Base-by-base conservation (phyloP, 2,329 filamentous ascomycete genomes). In the Sporothrix euskadiensis region DNA sequence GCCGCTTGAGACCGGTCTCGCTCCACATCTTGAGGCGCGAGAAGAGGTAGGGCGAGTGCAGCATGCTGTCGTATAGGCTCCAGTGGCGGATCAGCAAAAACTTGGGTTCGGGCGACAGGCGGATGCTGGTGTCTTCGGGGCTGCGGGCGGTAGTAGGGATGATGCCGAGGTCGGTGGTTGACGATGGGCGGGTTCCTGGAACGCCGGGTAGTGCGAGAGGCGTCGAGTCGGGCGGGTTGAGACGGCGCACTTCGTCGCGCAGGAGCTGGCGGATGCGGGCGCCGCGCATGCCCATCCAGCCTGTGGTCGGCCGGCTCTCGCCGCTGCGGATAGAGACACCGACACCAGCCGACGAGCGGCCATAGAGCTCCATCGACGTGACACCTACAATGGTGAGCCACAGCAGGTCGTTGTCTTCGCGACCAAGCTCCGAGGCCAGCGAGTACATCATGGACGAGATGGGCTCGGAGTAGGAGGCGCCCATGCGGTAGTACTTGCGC, bases 1-100 rank as follows among this genome's bases (percentile, higher is more conserved):
- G 85, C 70, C 95, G 89, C 81, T 97, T 97, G 71, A 93, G 88
- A 3, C 96, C 96, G 69, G 88, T 88, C 75, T 98, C 96, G 74
- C 91, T 97, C 95, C 96, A 99, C 65, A 97, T 94, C 81, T 97
- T 95, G 63, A 99, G 87, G 44, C 94, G 89, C 3, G 95, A 93
- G 74, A 97, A 95, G 4, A 99, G 88, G 79, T 98, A 98, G 0
- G 95, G 94, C 0, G 94, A 98, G 81, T 99, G 96, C 14, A 98
- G 87, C 96, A 99, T 98, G 81, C 94, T 97, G 79, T 99, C 96
- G 81, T 98, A 98, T 16, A 99, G 85, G 77, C 94, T 97, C 96
- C 96, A 99, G 81, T 99, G 96, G 47, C 96, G 88, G 71, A 98
- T 93, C 0, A 99, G 88, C 35, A 98, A 87, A 77, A 99, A 97